Evolutionary conservation across 2,329 filamentous ascomycete genomes (phyloP), one percentile per base, ranked within the genome.

Genomic region (Colletotrichum salicis): DNA sequence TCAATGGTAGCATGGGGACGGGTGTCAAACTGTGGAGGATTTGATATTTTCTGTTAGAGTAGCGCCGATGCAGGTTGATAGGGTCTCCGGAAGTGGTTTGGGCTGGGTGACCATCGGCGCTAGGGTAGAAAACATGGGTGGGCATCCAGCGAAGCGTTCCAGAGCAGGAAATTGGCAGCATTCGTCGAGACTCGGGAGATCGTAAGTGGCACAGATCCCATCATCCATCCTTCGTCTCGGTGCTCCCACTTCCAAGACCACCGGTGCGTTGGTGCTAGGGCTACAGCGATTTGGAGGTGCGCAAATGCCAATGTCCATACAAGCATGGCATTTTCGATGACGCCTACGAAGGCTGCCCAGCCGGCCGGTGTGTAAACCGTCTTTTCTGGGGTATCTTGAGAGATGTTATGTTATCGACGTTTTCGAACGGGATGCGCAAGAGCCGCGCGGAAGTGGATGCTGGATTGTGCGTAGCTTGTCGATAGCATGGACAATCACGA

Each of bases 1-100:
- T 59, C 45, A 37, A 69, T 60, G 51, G 58, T 33, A 62, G n/a
- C 57, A 67, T 57, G 55, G 59, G 54, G 33, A 45, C 55, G 33
- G 59, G 22, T 29, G 65, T 33, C 24, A 56, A 54, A 54, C n/a
- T 59, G 65, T 62, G 68, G 68, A 71, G 57, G 64, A 69, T 64
- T 63, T 71, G 64, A 71, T 45, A 68, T 68, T 71, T 59, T 60
- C 69, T 55, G 52, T 41, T 37, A 41, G 54, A 63, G 48, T 69
- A 68, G 70, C 70, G 65, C 65, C 70, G 60, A 71, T 70, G 62
- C 27, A 52, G 67, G 29, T 66, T 56, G 64, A 57, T 54, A 58
- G 29, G 45, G 19, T 37, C 10, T 48, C 70, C 59, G 59, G 60
- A 71, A 51, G 59, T 29, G 70, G 70, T 31, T 64, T 71, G 70